phyloP scores from a whole-genome alignment of 2,329 filamentous ascomycete species.

The Arthrocladium fulminans region DNA sequence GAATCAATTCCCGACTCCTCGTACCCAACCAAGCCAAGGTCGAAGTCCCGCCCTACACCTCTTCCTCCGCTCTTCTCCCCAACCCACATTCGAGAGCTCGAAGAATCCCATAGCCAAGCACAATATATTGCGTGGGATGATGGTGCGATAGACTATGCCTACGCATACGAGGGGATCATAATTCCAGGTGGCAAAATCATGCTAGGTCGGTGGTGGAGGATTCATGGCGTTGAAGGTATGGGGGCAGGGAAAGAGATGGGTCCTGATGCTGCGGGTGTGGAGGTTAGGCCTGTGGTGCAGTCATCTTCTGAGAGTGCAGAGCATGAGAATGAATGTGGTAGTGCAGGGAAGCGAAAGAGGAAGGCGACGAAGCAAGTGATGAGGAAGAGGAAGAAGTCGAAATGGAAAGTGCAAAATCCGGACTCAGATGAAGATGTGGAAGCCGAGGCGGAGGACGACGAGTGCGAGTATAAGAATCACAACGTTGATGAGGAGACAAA shows the following conservation, averaged over 20 bases:
- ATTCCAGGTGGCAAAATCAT: conserved; percentile 41
- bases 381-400: conserved; percentile 7
- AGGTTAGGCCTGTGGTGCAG: conserved; percentile 4
- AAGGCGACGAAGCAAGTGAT: conserved; percentile 5
- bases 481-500: neutral
- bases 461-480: neutral
- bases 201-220: conserved; percentile 43
- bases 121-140: conserved; percentile 19
- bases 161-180: conserved; percentile 41
- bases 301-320: too few relatives aligned
- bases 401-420: neutral
- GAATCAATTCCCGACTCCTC: neutral
- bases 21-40: neutral
- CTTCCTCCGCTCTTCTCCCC: conserved; percentile 5
- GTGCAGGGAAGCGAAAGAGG: neutral
- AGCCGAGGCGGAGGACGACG: neutral
- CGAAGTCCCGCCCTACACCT: neutral
- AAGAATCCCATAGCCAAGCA: conserved; percentile 15
- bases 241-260: conserved; percentile 15
- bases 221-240: conserved; percentile 11
- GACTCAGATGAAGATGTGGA: neutral
- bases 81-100: conserved; percentile 15
- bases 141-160: conserved; percentile 27
- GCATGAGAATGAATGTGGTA: too few relatives aligned
- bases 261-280: conserved; percentile 8